These are phyloP conservation scores for Spergularia azorica DNA, from an alignment of 179 eudicot genomes.

Conservation along the genomic window DNA sequence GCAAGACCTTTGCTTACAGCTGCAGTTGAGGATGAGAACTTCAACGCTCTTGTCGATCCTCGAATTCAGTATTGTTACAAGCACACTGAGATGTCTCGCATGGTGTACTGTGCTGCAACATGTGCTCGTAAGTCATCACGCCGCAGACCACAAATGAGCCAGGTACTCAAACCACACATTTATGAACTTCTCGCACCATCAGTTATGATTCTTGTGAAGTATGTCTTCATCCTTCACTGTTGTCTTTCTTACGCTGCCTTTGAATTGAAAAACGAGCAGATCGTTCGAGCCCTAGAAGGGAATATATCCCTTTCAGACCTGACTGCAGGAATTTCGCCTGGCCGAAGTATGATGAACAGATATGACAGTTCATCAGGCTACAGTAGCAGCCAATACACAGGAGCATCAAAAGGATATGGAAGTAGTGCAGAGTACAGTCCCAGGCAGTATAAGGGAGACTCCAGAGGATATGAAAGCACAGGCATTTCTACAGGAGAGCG, in stretches of 20 bases:
- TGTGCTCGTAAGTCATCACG: constrained; percentile 41
- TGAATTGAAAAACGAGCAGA: constrained; percentile 41
- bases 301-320: constrained; percentile 67
- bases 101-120: constrained; percentile 42
- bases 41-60: constrained; percentile 34
- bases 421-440: constrained; percentile 16
- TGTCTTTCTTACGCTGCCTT: not conserved
- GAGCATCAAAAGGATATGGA: constrained; percentile 21
- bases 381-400: constrained; percentile 54
- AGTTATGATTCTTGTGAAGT: not conserved
- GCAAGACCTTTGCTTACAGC: constrained; percentile 37
- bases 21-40: constrained; percentile 40
- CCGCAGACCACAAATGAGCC: constrained; percentile 43
- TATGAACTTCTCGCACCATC: not conserved
- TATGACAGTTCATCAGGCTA: constrained; percentile 57
- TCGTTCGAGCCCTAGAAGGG: constrained; percentile 88
- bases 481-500: not conserved
- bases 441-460: constrained; percentile 16
- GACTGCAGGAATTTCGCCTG: constrained; percentile 72
- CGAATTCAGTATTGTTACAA: constrained; percentile 34
- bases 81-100: constrained; percentile 37
- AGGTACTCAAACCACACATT: constrained; percentile 24
- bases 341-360: constrained; percentile 63
- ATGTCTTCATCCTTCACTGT: not conserved
- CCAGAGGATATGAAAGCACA: not conserved